Conservation (phyloP, 148 eudicot species). For the Rhododendron henanense region DNA sequence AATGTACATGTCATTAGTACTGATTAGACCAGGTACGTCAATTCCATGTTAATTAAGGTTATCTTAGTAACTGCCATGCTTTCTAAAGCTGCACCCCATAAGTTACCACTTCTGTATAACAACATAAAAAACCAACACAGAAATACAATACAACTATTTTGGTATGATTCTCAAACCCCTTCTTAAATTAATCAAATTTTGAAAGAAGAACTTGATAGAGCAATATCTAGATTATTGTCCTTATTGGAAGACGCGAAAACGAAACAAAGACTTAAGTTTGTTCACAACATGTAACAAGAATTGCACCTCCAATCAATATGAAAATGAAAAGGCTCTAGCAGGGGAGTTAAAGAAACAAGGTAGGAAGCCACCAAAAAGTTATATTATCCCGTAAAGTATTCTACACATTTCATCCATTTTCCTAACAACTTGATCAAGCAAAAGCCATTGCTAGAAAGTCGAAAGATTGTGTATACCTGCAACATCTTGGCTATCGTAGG, state of each 20-base stretch:
- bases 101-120: background rate
- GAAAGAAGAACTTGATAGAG: background rate
- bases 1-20: background rate
- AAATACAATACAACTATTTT: background rate
- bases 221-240: background rate
- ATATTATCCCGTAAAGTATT: background rate
- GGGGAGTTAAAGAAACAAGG: background rate
- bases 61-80: background rate
- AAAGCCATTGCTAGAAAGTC: background rate
- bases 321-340: background rate
- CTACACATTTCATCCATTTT: background rate
- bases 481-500: conserved; percentile 78
- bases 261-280: background rate
- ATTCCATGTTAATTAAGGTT: background rate
- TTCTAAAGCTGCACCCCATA: background rate
- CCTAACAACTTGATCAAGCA: background rate
- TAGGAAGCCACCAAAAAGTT: background rate
- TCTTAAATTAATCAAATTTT: background rate
- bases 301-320: no score
- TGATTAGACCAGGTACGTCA: background rate
- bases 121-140: background rate
- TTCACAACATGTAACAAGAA: background rate
- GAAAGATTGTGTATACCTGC: conserved; percentile 50
- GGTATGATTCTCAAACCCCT: background rate
- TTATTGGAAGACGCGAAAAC: background rate